These are phyloP conservation scores for Monilinia polystroma DNA, from an alignment of 2,329 filamentous ascomycete genomes.

Conservation along the genomic window DNA sequence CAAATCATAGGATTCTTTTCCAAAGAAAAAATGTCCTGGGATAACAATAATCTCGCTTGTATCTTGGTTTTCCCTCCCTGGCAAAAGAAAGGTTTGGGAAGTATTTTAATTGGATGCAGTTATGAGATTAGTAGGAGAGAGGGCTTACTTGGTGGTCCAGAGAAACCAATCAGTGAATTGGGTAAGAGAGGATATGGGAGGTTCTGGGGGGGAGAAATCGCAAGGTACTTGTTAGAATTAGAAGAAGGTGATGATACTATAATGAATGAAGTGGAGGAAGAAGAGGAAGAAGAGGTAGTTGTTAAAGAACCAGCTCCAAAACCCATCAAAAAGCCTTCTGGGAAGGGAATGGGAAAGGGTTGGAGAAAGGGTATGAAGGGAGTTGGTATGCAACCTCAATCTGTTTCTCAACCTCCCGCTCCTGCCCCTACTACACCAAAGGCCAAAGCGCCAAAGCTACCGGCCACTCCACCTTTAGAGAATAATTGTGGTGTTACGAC, in stretches of 20 bases:
- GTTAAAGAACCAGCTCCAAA: background rate
- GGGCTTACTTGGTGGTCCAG: slow-evolving; percentile 81
- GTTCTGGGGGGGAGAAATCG: slow-evolving; percentile 85
- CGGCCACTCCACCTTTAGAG: background rate
- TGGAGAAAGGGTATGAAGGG: slow-evolving; percentile 23
- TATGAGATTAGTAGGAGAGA: slow-evolving; percentile 89
- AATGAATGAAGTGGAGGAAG: slow-evolving; percentile 42
- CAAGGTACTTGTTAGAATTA: slow-evolving; percentile 58
- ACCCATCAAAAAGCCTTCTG: slow-evolving; percentile 6
- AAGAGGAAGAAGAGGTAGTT: slow-evolving; percentile 47
- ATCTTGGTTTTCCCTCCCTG: slow-evolving; percentile 95
- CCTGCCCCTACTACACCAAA: background rate
- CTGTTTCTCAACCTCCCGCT: background rate
- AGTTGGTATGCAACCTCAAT: slow-evolving; percentile 18
- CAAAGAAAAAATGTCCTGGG: slow-evolving; percentile 98
- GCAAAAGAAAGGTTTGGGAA: slow-evolving; percentile 85
- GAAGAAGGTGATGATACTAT: slow-evolving; percentile 34
- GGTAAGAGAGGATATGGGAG: slow-evolving; percentile 78
- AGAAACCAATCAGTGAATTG: slow-evolving; percentile 87
- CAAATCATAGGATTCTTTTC: slow-evolving; percentile 95
- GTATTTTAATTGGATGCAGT: slow-evolving; percentile 85
- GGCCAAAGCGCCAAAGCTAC: background rate
- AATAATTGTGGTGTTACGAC: background rate
- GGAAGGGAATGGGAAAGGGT: slow-evolving; percentile 21
- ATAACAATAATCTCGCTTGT: slow-evolving; percentile 95